Base-by-base conservation (phyloP, 2,329 filamentous ascomycete species). In the Phyllosticta citribraziliensis region DNA sequence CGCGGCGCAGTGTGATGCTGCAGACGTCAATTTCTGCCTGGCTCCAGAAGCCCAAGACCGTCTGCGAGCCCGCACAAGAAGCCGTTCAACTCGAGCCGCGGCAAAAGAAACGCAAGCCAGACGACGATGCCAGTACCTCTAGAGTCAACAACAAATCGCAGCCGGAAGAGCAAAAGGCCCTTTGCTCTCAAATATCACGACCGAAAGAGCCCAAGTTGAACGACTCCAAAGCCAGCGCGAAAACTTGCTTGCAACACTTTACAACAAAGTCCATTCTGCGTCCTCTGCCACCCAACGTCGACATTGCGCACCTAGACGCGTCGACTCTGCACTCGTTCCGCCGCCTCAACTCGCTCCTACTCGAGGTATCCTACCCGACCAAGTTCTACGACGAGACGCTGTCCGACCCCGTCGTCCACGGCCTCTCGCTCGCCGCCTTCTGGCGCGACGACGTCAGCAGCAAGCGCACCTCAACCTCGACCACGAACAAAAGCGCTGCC, bases 341-440 rank as follows among this genome's bases (percentile, higher is more conserved):
- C 66, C 80, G 80, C 19, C 79, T 87, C 30, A 85, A 81, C 57
- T 75, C 78, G 59, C 73, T 85, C 4, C 77, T 85, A 1, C 76
- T 87, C 1, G 84, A 84, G 6, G 82, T 87, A 61, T 78, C 81
- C 58, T 87, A 87, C 67, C 79, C 82, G 2, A 78, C 80, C 55
- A 78, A 76, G 19, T 87, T 86, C 76, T 87, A 84, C 74, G 79
- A 78, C 20, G 82, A 84, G 63, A 84, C 79, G 51, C 76, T 85
- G 68, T 77, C 79, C 2, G 82, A 86, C 61, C 75, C 78, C 2
- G 70, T 80, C 53, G 74, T 77, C 59, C 74, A 78, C 51, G 76
- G 79, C 62, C 70, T 87, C 59, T 84, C 84, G 9, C 77, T 84
- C n/a, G 77, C 85, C 52, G 84, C 83, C 3, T 67, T 84, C 55